A percentile compares a stretch with the other conserved stretches of the same genome.
phyloP scores from a whole-genome alignment of 164 flowering plant genomes.

The Umbellularia californica region DNA sequence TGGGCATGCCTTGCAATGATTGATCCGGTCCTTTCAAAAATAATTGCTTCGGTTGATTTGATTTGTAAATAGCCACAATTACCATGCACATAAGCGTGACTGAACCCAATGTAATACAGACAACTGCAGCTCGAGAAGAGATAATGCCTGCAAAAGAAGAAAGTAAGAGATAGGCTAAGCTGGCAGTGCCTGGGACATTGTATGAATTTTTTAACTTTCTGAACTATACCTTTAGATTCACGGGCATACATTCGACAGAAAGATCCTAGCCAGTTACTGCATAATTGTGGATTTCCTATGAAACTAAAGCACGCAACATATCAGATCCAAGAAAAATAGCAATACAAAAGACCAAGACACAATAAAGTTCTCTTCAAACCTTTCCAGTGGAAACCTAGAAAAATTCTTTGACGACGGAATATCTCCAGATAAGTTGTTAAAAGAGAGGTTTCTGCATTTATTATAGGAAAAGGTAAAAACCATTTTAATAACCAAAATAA shows the following conservation, averaged over 20 bases:
- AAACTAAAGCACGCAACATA: constrained; percentile 40
- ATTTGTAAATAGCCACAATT: constrained; percentile 55
- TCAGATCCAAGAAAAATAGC: background rate
- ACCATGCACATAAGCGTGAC: constrained; percentile 48
- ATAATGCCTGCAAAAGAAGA: constrained; percentile 39
- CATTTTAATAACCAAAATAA: background rate
- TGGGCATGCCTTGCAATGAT: constrained; percentile 43
- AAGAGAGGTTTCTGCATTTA: constrained; percentile 61
- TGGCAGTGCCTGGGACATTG: background rate
- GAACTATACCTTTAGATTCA: constrained; percentile 52
- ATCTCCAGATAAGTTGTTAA: constrained; percentile 75
- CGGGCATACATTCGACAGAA: constrained; percentile 41
- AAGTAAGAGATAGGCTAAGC: background rate
- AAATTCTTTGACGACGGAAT: constrained; percentile 54
- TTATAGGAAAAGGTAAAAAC: background rate
- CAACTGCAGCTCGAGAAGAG: constrained; percentile 61
- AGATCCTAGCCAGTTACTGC: constrained; percentile 83
- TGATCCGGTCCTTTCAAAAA: constrained; percentile 31
- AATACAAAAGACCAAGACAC: background rate
- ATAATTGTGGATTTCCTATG: constrained; percentile 70
- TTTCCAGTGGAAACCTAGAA: constrained; percentile 63
- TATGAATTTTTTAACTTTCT: too few relatives aligned
- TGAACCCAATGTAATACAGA: constrained; percentile 61
- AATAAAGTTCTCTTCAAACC: constrained; percentile 28
- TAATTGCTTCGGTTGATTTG: constrained; percentile 41